Base-by-base conservation (phyloP, 805 yeast species). In the Maudiozyma turicensis region DNA sequence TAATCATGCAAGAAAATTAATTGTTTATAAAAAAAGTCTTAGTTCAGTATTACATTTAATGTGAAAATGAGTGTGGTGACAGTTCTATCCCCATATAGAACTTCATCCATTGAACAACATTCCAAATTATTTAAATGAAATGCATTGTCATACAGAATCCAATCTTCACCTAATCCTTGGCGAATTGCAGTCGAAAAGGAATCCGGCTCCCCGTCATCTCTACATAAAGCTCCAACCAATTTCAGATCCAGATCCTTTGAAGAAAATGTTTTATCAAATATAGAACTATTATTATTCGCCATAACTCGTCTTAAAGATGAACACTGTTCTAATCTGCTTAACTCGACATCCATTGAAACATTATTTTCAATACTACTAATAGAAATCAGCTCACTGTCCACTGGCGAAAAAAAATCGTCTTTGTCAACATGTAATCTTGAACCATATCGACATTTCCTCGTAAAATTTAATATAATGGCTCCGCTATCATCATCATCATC, bases 121-220 rank as follows among this genome's bases (percentile, higher is more conserved):
- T 68, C 69, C 41, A 71, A 51, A 51, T 70, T 71, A 30, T 62
- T 54, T 59, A 71, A 54, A 10, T 69, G 61, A 49, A 70, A 71
- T 1, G 58, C 53, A 3, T 66, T 59, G 52, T 71, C 75, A 47
- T 71, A 71, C 5, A 71, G 51, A 11, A 71, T 52, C 75, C 75
- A 71, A 43, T 71, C 73, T 44, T 70, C 58, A 44, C 58, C 59
- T 37, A 55, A 54, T 7, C 59, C 56, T 47, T 66, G 67, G 44
- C 67, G 60, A 8, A 63, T 58, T 3, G 67, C 66, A 8, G 62
- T 60, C 47, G 54, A 55, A 28, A 60, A 51, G 30, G 14, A 20
- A 34, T 34, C n/a, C 3, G 29, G 26, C 14, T 31, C 47, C 3
- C 40, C 8, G 1, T 10, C 20, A 20, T 46, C 52, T n/a, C 35